Evolutionary conservation across 805 yeast genomes (phyloP), one percentile per base, ranked within the genome.

Genomic region (Martiniozyma abietophila): DNA sequence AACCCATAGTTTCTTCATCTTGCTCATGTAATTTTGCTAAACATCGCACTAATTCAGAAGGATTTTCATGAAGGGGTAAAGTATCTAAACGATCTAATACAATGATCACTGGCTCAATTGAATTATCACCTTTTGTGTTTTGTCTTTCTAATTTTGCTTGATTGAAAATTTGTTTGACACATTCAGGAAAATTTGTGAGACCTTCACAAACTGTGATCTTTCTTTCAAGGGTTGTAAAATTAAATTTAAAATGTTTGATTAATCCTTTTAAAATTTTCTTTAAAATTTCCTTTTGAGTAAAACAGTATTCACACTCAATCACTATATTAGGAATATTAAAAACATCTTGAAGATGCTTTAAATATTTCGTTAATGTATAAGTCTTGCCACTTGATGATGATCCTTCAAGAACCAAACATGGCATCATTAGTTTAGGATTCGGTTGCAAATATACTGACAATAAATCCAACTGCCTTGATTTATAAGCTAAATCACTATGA

Each of bases 361-460:
- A 46, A 38, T 55, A 66, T 12, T 45, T 36, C 2, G 39, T 42
- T 5, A 70, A 50, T 1, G 63, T 56, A 35, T 51, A 53, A 2
- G 74, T 52, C 43, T 71, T 71, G 0, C 78, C 78, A 12, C 67
- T 54, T 1, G 74, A 61, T 34, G 61, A 55, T 37, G 64, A 60
- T 1, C 78, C 77, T 44, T 69, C 73, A 3, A 71, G 57, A 2
- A 67, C 47, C 8, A 70, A 29, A 6, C 62, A 48, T 1, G 68
- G 62, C 0, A 57, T 53, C 51, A 59, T 54, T 3, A 48, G 22
- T 3, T 37, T 43, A 2, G 45, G 18, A 14, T 58, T 54, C 8
- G 48, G 48, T 6, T 58, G 47, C 1, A 71, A 34, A 33, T 59
- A 65, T 0, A 64, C 48, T 22, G 50, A 43, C 14, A 70, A 42